Evolutionary conservation across 345 rosid species (phyloP).

Genomic region (Syzygium grande): DNA sequence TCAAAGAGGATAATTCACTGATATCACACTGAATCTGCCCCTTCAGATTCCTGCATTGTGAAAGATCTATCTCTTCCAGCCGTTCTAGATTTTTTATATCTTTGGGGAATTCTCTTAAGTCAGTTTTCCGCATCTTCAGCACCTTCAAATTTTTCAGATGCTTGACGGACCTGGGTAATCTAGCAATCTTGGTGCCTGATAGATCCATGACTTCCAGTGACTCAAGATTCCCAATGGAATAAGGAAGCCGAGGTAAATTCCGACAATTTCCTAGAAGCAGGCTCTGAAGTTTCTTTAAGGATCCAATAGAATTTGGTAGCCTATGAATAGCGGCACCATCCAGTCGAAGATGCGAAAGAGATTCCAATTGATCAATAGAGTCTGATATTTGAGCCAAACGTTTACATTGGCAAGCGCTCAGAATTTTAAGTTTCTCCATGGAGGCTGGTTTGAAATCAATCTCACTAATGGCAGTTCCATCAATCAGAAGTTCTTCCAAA

Average conservation of each 20-base stretch:
- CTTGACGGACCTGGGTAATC: neutral
- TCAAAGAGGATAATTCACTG: neutral
- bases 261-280: conserved; percentile 6
- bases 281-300: neutral
- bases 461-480: neutral
- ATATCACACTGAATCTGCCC: neutral
- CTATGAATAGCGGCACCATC: neutral
- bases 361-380: conserved; percentile 4
- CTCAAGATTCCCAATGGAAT: conserved; percentile 6
- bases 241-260: conserved; percentile 4
- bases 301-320: conserved; percentile 1
- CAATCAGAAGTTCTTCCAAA: conserved; percentile 7
- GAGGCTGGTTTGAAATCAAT: neutral
- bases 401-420: conserved; percentile 5
- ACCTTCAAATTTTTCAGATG: neutral
- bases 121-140: neutral
- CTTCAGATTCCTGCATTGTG: neutral
- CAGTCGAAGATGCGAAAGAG: conserved; percentile 5
- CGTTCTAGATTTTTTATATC: neutral
- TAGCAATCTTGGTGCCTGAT: neutral
- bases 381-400: neutral
- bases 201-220: neutral
- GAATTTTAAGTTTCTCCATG: conserved; percentile 5
- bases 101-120: neutral
- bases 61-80: neutral